A percentile compares a stretch with the other conserved stretches of the same genome.
These are phyloP conservation scores for Hirschfeldia incana DNA, from an alignment of 345 rosid species.

Conservation along the genomic window DNA sequence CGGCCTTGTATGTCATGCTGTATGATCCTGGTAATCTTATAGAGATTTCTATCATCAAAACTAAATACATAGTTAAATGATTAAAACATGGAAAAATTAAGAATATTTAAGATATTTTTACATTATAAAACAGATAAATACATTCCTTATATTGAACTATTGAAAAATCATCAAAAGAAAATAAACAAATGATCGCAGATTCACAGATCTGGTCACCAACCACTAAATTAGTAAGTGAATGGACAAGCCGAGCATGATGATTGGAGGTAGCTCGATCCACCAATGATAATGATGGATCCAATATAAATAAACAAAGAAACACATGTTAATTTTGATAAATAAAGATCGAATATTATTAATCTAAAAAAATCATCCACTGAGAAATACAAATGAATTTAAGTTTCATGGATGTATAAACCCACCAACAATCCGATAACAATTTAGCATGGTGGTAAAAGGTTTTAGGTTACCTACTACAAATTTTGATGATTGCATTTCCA, in stretches of 20 bases:
- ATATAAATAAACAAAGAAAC: not conserved
- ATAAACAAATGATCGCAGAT: not conserved
- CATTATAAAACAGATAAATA: not conserved
- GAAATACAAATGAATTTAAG: not conserved
- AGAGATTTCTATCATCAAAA: not conserved
- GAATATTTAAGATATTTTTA: too few relatives aligned
- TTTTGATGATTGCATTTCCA: not conserved
- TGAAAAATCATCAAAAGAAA: not conserved
- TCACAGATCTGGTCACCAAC: slow-evolving; percentile 31
- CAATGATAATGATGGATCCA: not conserved
- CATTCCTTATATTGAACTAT: not conserved
- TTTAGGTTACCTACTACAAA: not conserved
- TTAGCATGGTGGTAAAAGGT: not conserved
- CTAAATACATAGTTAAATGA: not conserved
- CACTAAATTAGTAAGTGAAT: slow-evolving; percentile 7
- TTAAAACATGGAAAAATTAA: not conserved
- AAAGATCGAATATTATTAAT: not conserved
- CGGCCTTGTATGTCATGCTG: not conserved
- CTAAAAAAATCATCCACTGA: not conserved
- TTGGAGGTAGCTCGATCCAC: not conserved
- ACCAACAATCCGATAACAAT: too few relatives aligned
- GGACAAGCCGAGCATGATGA: slow-evolving; percentile 9
- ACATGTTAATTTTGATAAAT: not conserved
- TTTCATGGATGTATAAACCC: too few relatives aligned
- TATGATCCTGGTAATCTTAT: not conserved